A percentile compares a stretch with the other conserved stretches of the same genome.
Evolutionary conservation across 805 yeast genomes (phyloP).

Genomic region (Metschnikowia gelsemii): DNA sequence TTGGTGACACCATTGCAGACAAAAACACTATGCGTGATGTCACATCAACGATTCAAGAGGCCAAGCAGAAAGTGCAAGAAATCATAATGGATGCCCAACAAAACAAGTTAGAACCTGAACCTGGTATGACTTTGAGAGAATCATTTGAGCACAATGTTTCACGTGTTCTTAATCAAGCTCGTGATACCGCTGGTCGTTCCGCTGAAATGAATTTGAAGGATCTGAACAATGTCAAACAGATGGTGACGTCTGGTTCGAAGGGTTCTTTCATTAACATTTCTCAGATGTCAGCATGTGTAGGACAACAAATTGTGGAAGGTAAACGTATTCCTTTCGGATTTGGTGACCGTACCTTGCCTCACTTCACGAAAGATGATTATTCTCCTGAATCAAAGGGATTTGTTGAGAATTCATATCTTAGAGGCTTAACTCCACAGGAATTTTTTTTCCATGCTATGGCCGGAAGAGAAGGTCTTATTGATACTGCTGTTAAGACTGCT

Average conservation of each 20-base stretch:
- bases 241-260: slow-evolving; percentile 98
- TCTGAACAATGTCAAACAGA: slow-evolving; percentile 93
- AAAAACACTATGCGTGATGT: slow-evolving; percentile 92
- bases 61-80: slow-evolving; percentile 91
- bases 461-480: slow-evolving; percentile 99
- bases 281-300: slow-evolving; percentile 99
- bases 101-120: slow-evolving; percentile 87
- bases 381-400: slow-evolving; percentile 98
- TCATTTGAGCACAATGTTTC: slow-evolving; percentile 97
- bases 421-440: slow-evolving; percentile 95
- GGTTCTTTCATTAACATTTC: slow-evolving; percentile 99
- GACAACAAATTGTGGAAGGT: slow-evolving; percentile 99
- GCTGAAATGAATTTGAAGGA: slow-evolving; percentile 96
- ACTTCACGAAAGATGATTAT: slow-evolving; percentile 96
- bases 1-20: slow-evolving; percentile 99
- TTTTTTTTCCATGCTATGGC: slow-evolving; percentile 98
- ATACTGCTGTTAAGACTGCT: slow-evolving; percentile 98
- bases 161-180: slow-evolving; percentile 92
- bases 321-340: slow-evolving; percentile 98
- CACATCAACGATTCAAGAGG: slow-evolving; percentile 88
- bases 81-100: slow-evolving; percentile 90
- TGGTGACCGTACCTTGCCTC: slow-evolving; percentile 94
- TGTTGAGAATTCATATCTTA: slow-evolving; percentile 90
- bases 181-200: slow-evolving; percentile 98
- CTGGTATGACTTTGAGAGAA: slow-evolving; percentile 99